Base-by-base conservation (phyloP, 2,329 filamentous ascomycete genomes). In the Trichophyton rubrum region DNA sequence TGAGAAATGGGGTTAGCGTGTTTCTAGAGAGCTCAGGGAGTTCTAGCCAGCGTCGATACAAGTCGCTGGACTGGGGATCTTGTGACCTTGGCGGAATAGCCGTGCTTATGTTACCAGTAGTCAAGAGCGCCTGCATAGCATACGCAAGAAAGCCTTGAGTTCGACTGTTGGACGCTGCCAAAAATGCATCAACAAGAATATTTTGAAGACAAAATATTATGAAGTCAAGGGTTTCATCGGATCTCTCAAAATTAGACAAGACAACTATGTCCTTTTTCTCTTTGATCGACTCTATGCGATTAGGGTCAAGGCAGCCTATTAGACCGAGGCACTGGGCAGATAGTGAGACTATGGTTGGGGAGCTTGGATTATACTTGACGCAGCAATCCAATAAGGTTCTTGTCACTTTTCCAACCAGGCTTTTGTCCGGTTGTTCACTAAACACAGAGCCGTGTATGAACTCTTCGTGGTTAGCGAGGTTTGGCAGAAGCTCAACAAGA, bases 61-160 rank as follows among this genome's bases (percentile, higher is more conserved):
- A 81, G 2, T 82, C 78, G 56, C 81, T 81, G 9, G 79, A 78
- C 30, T 85, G 81, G 20, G 79, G 77, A 56, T 79, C 76, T 41
- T 81, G 77, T 43, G 79, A 77, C 51, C 79, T 76, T 17, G 64
- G 65, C 17, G 79, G 71, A 43, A 79, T 75, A 20, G 78, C 82
- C 9, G 81, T 77, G 62, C 80, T 85, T 68, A 96, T 85, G 30
- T 87, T 85, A 68, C 88, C 89, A 65, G 86, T 84, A 51, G 86
- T 85, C 2, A 97, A 80, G 45, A 97, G 80, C 67, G 95, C 87
- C 72, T 99, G 93, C 85, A 99, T 96, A 1, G 87, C 89, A 73
- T 88, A 99, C 1, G 92, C 92, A 17, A 99, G 79, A 69, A 95
- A 96, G 0, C 90, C 91, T 72, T 97, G 93, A 4, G 90, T 81